Base-by-base conservation (phyloP, 768 basidiomycete species). In the Naganishia antarctica region DNA sequence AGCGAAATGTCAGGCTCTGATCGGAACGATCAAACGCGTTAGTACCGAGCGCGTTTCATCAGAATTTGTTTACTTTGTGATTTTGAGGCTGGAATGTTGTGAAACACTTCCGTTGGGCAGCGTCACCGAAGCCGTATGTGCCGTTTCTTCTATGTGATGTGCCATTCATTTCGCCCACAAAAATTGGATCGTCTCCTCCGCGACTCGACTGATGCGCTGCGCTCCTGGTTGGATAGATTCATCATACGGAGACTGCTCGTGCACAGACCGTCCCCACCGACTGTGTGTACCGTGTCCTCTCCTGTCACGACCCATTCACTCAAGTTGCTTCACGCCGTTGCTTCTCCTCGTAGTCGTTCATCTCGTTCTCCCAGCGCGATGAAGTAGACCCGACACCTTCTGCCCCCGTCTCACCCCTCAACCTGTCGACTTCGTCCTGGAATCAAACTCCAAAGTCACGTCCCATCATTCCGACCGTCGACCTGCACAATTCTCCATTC, bases 1-100 rank as follows among this genome's bases (percentile, higher is more conserved):
- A 37, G 34, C 34, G 28, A 40, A 57, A 57, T 57, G 23, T 57
- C 53, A 57, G 53, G 11, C 47, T 49, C 25, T 37, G 37, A 57
- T 57, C 53, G 5, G 26, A 29, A 2, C n/a, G 43, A 40, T 26
- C 32, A 40, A 21, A 8, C 34, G 25, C 4, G 31, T 21, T 18
- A 2, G 18, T n/a, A 32, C 13, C 51, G 51, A 31, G 51, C 37
- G 3, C 43, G 43, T 37, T 37, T n/a, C n/a, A 41, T 57, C 53
- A 31, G n/a, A 37, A 34, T 57, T 53, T 57, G 53, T 57, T 57
- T 57, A 57, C 53, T 37, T 40, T 57, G 53, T 57, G 18, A 50
- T 11, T 11, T 7, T 46, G 7, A 8, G 45, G 45, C 47, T 29
- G 13, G 47, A 18, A 28, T n/a, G 11, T 31, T 31, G 34, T 50